phyloP scores from a whole-genome alignment of 495 filamentous ascomycete genomes.

The Podospora conica region DNA sequence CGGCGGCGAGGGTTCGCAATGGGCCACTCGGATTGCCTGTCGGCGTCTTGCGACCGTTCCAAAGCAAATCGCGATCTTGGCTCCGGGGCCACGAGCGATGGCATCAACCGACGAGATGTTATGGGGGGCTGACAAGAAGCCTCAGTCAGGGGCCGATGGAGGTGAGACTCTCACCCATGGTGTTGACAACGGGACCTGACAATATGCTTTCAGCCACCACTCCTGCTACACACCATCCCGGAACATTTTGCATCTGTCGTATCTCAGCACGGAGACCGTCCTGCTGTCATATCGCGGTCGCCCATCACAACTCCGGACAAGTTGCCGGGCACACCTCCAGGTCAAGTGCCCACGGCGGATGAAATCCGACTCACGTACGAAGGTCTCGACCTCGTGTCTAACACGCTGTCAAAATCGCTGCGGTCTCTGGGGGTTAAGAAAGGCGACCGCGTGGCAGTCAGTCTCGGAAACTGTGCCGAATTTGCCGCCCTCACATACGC shows the following conservation, averaged over 20 bases:
- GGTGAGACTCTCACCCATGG: constrained; percentile 4
- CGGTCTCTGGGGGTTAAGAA: constrained; percentile 68
- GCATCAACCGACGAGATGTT: not conserved
- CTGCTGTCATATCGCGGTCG: constrained; percentile 48
- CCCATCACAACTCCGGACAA: constrained; percentile 21
- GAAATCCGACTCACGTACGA: constrained; percentile 62
- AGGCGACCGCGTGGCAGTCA: constrained; percentile 80
- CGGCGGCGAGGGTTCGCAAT: not conserved
- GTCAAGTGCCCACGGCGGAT: constrained; percentile 18
- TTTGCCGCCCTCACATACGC: constrained; percentile 80
- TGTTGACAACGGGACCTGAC: not conserved
- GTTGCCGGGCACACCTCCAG: constrained; percentile 9
- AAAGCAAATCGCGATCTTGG: not conserved
- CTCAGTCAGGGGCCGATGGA: constrained; percentile 20
- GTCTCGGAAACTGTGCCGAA: constrained; percentile 78
- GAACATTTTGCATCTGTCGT: constrained; percentile 74
- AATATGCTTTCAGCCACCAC: constrained; percentile 15
- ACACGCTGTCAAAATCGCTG: constrained; percentile 68
- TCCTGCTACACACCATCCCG: constrained; percentile 55
- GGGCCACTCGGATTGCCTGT: not conserved
- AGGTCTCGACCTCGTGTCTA: constrained; percentile 67
- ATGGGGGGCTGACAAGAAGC: constrained; percentile 17
- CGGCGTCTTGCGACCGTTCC: not conserved
- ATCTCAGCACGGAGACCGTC: constrained; percentile 62
- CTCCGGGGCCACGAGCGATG: not conserved